phyloP scores from a whole-genome alignment of 2,329 filamentous ascomycete genomes.

The Cladosporium sp. region DNA sequence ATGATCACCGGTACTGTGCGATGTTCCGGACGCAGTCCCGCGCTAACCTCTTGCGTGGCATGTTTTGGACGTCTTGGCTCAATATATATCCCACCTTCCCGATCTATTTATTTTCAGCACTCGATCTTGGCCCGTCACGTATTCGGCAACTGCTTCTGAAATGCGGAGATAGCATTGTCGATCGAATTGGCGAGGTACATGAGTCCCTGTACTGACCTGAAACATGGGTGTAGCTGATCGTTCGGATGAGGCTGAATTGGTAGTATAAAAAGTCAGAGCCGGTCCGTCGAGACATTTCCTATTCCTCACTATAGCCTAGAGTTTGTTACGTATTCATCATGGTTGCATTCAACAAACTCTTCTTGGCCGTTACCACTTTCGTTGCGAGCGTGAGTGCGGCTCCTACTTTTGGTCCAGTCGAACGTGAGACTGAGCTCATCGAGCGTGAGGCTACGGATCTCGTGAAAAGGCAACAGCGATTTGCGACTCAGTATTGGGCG shows the following conservation, averaged over 20 bases:
- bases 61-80: background rate
- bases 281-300: background rate
- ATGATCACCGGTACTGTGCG: background rate
- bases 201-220: background rate
- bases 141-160: slow-evolving; percentile 3
- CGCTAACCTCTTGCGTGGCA: background rate
- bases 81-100: slow-evolving; percentile 4
- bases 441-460: slow-evolving; percentile 14
- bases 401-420: slow-evolving; percentile 5
- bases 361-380: background rate
- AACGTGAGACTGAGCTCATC: background rate
- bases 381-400: background rate
- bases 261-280: background rate
- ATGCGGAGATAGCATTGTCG: background rate
- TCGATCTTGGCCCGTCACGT: background rate
- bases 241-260: background rate
- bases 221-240: background rate
- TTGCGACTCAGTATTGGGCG: slow-evolving; percentile 25
- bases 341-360: background rate
- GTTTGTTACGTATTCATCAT: background rate
- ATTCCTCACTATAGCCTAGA: background rate
- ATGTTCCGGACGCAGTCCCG: background rate
- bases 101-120: background rate
- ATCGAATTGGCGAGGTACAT: background rate
- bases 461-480: slow-evolving; percentile 10